Percentiles rank a stretch among this genome's conserved stretches.
Conservation (phyloP, 495 filamentous ascomycete genomes). For the Neurospora sp. region DNA sequence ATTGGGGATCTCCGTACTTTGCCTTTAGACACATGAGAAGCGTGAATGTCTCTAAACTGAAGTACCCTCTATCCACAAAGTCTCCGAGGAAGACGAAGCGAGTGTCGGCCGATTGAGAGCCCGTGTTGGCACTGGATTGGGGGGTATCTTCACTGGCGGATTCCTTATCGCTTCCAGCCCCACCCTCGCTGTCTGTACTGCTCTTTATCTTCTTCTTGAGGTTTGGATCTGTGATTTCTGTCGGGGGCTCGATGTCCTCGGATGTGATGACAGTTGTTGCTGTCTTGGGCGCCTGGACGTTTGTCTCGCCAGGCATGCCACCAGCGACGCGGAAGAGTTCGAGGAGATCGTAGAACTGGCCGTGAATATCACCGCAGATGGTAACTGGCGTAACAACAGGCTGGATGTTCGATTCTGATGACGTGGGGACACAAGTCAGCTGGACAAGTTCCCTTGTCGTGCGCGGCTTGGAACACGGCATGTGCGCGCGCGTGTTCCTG, state of each 20-base stretch:
- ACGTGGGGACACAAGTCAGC: not conserved
- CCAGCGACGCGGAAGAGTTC: constrained; percentile 95
- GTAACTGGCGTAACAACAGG: constrained; percentile 95
- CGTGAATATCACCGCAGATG: constrained; percentile 96
- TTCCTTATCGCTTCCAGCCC: constrained; percentile 17
- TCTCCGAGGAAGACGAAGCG: constrained; percentile 96
- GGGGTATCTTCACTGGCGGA: constrained; percentile 30
- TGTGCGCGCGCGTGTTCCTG: not conserved
- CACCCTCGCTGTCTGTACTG: constrained; percentile 20
- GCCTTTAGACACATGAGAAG: constrained; percentile 93
- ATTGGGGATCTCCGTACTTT: constrained; percentile 45
- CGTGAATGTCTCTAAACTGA: constrained; percentile 94
- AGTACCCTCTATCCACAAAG: constrained; percentile 96
- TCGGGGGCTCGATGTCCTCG: constrained; percentile 79
- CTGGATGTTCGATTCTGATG: constrained; percentile 89
- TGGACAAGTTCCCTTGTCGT: not conserved
- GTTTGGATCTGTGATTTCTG: constrained; percentile 74
- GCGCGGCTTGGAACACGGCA: not conserved
- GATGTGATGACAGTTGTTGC: constrained; percentile 62
- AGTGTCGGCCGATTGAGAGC: constrained; percentile 52
- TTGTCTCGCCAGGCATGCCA: constrained; percentile 78
- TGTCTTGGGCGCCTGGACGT: constrained; percentile 52
- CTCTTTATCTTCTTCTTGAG: constrained; percentile 68
- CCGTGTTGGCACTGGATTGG: constrained; percentile 31
- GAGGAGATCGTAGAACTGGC: constrained; percentile 96